These are phyloP conservation scores for Cytospora paraplurivora DNA, from an alignment of 2,329 filamentous ascomycete genomes.

Conservation along the genomic window DNA sequence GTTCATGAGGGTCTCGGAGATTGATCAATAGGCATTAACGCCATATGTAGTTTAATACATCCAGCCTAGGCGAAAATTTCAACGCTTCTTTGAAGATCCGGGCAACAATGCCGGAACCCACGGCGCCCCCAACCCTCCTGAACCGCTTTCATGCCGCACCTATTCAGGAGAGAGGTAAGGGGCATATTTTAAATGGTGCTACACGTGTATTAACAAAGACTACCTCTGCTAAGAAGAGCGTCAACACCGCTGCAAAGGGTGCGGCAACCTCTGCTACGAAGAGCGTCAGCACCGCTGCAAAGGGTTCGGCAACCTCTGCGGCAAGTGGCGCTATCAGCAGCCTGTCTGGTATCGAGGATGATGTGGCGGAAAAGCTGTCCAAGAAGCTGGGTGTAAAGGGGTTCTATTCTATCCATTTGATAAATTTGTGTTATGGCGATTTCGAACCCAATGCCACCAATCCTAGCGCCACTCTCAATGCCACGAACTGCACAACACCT, in stretches of 20 bases:
- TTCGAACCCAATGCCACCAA: conserved; percentile 35
- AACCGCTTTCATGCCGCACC: conserved; percentile 31
- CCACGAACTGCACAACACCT: conserved; percentile 33
- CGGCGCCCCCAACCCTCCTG: conserved; percentile 33
- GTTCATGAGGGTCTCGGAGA: not conserved
- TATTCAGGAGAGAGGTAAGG: conserved; percentile 32
- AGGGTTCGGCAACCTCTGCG: conserved; percentile 20
- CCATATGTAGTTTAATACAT: conserved; percentile 43
- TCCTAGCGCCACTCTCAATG: conserved; percentile 31
- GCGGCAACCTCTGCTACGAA: conserved; percentile 10
- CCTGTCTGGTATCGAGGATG: conserved; percentile 31
- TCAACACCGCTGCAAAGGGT: not conserved
- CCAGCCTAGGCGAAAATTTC: conserved; percentile 43
- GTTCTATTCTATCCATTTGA: conserved; percentile 40
- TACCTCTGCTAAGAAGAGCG: conserved; percentile 22
- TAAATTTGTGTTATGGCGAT: conserved; percentile 37
- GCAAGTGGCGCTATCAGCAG: conserved; percentile 30
- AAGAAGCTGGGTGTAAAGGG: conserved; percentile 37
- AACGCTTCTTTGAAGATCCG: conserved; percentile 32
- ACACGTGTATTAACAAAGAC: conserved; percentile 7
- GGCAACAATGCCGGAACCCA: conserved; percentile 23
- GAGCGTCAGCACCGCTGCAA: conserved; percentile 23
- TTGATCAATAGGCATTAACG: conserved; percentile 18
- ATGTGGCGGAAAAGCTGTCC: conserved; percentile 33
- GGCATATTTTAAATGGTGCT: conserved; percentile 25